Percentiles rank a stretch among this genome's conserved stretches.
These are phyloP conservation scores for Draba incana DNA, from an alignment of 345 rosid genomes.

Conservation along the genomic window DNA sequence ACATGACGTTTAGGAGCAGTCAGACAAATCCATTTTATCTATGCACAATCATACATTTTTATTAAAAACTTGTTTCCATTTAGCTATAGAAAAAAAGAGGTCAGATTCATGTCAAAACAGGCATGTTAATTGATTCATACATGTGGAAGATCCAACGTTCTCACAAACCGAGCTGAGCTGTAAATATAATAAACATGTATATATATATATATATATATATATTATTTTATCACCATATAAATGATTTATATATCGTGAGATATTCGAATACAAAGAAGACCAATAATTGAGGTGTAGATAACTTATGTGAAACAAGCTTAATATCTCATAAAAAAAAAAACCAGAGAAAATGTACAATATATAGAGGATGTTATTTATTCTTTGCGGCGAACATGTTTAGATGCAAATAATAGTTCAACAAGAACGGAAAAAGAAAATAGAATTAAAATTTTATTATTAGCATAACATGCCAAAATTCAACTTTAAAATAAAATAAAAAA, in stretches of 20 bases:
- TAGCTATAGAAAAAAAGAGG: background rate
- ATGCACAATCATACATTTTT: constrained; percentile 12
- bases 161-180: constrained; percentile 17
- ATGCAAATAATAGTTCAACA: too few species aligned
- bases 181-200: background rate
- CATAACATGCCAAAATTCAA: too few species aligned
- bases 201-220: background rate
- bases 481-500: too few species aligned
- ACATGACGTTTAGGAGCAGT: constrained; percentile 78
- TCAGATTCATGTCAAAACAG: background rate
- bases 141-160: background rate
- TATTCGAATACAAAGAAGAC: background rate
- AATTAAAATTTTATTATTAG: too few species aligned
- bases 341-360: too few species aligned
- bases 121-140: constrained; percentile 5
- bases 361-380: too few species aligned
- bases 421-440: too few species aligned
- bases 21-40: constrained; percentile 93
- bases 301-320: background rate
- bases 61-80: constrained; percentile 1
- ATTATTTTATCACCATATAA: too few species aligned
- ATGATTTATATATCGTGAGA: too few species aligned
- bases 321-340: background rate
- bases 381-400: too few species aligned
- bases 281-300: background rate